phyloP scores from a whole-genome alignment of 805 yeast genomes.

The Wickerhamomyces queroliae region DNA sequence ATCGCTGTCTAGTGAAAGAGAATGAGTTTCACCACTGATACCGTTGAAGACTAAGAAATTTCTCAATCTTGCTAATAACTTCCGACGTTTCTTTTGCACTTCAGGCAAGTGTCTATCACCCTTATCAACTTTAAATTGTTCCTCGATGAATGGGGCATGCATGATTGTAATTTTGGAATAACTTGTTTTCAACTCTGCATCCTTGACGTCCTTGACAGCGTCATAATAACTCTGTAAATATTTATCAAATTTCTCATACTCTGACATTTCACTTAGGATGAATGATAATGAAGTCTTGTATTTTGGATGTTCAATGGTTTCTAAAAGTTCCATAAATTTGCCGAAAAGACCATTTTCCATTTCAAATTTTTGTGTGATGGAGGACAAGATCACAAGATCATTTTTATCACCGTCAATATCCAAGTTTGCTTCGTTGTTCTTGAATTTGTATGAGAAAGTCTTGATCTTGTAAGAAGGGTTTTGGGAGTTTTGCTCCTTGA shows the following conservation, averaged over 20 bases:
- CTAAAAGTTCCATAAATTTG: constrained; percentile 11
- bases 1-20: constrained; percentile 28
- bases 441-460: constrained; percentile 6
- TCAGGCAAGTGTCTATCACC: constrained; percentile 13
- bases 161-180: constrained; percentile 22
- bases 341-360: constrained; percentile 3
- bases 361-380: constrained; percentile 8
- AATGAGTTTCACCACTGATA: constrained; percentile 21
- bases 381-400: constrained; percentile 12
- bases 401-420: constrained; percentile 6
- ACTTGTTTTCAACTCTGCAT: constrained; percentile 6
- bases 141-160: constrained; percentile 31
- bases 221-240: constrained; percentile 2
- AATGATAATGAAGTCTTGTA: constrained; percentile 13
- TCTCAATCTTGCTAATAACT: constrained; percentile 18
- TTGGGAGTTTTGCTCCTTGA: not conserved
- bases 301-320: constrained; percentile 3
- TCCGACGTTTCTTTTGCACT: constrained; percentile 19
- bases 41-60: constrained; percentile 20
- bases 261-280: constrained; percentile 6
- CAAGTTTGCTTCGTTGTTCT: constrained; percentile 2
- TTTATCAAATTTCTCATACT: constrained; percentile 7
- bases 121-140: constrained; percentile 12
- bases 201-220: not conserved
- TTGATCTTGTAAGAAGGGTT: constrained; percentile 4